Base-by-base conservation (phyloP, 2,329 filamentous ascomycete genomes). In the Pseudogymnoascus sp. region DNA sequence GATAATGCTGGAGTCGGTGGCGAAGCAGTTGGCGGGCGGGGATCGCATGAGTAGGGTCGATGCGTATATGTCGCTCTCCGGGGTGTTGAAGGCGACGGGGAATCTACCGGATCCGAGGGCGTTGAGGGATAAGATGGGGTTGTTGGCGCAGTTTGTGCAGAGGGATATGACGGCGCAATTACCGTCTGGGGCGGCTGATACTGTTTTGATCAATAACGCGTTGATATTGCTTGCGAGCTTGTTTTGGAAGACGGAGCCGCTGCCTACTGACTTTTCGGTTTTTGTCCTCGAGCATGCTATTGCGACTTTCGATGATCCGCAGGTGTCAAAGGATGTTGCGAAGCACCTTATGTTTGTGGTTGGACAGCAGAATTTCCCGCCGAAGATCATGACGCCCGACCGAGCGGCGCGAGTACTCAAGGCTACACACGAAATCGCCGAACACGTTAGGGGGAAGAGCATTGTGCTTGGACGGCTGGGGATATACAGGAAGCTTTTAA, bases 201-300 rank as follows among this genome's bases (percentile, higher is more conserved):
- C 83, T 1, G 88, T 88, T 50, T 81, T 97, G 11, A 82, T 88
- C 59, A 88, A 88, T 61, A 89, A 96, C 68, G 89, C 92, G 2
- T 78, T 96, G 62, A 90, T 87, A 65, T 79, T 97, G 4, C 83
- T 95, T 21, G 85, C 85, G 64, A 89, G 88, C 2, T 87, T 97
- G 64, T 82, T 96, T 3, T 87, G 89, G 74, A 89, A 90, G 64
- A 84, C 87, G 4, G 83, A 84, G 1, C 83, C 84, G 14, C 80
- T 97, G 44, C 82, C 89, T 11, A 85, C 87, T 62, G 91, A 96
- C 28, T 96, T 96, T 72, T 87, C 86, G 62, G 75, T 85, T 14
- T 95, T 91, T 72, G 81, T 97, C 62, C 77, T 96, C 40, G 93
- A 97, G 64, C 87, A 93, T 67, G 87, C 88, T 61, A 90, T 96